Evolutionary conservation across 164 flowering plant genomes (phyloP).

Genomic region (Protea cynaroides): DNA sequence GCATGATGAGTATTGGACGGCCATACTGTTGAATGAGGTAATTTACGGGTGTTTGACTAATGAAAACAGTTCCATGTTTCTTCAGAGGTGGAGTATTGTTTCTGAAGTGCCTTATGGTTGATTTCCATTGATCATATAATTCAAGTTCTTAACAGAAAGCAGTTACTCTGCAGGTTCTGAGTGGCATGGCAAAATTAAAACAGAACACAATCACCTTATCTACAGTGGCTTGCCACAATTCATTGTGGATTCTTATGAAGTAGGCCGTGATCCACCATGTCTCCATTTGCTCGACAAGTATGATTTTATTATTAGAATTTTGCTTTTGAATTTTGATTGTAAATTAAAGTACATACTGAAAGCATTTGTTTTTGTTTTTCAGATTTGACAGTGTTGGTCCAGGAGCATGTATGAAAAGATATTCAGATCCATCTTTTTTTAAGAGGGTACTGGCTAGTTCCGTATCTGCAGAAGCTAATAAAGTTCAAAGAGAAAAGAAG

Average conservation of each 20-base stretch:
- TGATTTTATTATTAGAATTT: conserved; percentile 2
- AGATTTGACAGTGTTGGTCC: conserved; percentile 88
- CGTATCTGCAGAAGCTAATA: conserved; percentile 24
- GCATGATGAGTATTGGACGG: background rate
- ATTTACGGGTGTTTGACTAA: too few species aligned
- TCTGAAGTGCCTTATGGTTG: background rate
- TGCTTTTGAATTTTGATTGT: background rate
- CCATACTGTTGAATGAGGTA: background rate
- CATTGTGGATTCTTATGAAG: conserved; percentile 79
- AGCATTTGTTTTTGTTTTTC: conserved; percentile 12
- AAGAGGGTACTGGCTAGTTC: conserved; percentile 34
- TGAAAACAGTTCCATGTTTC: background rate
- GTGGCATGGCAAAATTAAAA: conserved; percentile 56
- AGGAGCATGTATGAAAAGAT: conserved; percentile 82
- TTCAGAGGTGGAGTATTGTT: background rate
- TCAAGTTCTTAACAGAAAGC: conserved; percentile 16
- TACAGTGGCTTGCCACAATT: conserved; percentile 60
- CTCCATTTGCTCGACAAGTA: conserved; percentile 81
- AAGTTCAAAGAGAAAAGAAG: conserved; percentile 37
- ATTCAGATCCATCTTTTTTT: conserved; percentile 84
- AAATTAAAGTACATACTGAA: conserved; percentile 1
- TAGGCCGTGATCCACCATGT: conserved; percentile 67
- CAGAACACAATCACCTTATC: conserved; percentile 51
- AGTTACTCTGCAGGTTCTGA: conserved; percentile 50
- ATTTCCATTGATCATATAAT: background rate